Conservation (phyloP, 2,329 filamentous ascomycete genomes). For the Paraphoma chrysanthemicola region DNA sequence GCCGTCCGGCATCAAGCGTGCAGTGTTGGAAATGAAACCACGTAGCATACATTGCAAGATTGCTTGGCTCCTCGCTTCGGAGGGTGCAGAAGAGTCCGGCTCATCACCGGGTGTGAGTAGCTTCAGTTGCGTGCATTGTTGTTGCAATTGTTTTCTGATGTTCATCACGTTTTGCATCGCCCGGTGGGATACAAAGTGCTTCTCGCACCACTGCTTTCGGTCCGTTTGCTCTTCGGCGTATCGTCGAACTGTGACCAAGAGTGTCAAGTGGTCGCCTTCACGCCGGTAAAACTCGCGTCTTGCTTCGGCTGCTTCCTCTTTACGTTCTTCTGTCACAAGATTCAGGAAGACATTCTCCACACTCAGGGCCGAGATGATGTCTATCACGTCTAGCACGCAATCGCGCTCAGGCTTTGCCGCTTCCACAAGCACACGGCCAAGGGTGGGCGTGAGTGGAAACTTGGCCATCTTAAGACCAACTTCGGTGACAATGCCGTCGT, state of each 20-base stretch:
- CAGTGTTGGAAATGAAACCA: conserved; percentile 68
- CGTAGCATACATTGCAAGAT: conserved; percentile 65
- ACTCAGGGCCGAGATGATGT: conserved; percentile 75
- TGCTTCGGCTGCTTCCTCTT: conserved; percentile 64
- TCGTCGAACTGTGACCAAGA: conserved; percentile 65
- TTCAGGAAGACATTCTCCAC: conserved; percentile 70
- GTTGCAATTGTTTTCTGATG: conserved; percentile 66
- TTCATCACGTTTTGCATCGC: conserved; percentile 73
- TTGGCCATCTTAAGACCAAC: conserved; percentile 79
- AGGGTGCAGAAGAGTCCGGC: conserved; percentile 21
- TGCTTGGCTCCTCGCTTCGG: conserved; percentile 54
- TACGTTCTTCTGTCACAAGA: conserved; percentile 65
- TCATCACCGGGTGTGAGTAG: conserved; percentile 32
- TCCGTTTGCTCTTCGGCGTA: conserved; percentile 66
- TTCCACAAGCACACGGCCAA: conserved; percentile 83
- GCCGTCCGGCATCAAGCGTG: conserved; percentile 65
- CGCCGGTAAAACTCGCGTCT: conserved; percentile 64
- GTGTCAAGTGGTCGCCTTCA: conserved; percentile 70
- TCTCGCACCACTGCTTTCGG: conserved; percentile 66
- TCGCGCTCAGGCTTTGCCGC: conserved; percentile 73
- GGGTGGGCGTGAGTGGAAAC: conserved; percentile 80
- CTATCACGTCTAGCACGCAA: conserved; percentile 82
- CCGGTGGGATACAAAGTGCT: conserved; percentile 66
- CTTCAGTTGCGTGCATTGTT: conserved; percentile 61
- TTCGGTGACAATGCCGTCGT: conserved; percentile 75